A percentile compares a stretch with the other conserved stretches of the same genome.
These are phyloP conservation scores for Scleroderma bovista DNA, from an alignment of 768 basidiomycete species.

Conservation along the genomic window DNA sequence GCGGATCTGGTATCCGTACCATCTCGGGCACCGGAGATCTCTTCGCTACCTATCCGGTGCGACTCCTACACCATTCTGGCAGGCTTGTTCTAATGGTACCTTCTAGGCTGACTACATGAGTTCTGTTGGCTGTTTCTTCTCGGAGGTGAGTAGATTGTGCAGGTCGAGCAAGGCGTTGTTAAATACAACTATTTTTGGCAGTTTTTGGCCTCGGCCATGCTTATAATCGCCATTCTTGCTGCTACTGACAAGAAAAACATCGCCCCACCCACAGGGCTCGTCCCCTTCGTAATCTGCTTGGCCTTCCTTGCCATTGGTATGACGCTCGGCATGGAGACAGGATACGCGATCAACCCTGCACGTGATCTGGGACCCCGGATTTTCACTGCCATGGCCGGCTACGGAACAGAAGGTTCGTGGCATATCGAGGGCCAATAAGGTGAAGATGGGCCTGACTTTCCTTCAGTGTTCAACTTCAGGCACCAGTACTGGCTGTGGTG, in stretches of 20 bases:
- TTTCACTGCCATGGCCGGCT: slow-evolving; percentile 70
- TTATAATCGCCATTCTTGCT: slow-evolving; percentile 50
- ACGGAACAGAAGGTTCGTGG: slow-evolving; percentile 45
- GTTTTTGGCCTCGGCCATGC: slow-evolving; percentile 51
- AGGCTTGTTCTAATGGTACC: slow-evolving; percentile 6
- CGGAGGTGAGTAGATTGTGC: slow-evolving; percentile 30
- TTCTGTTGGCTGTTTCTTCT: slow-evolving; percentile 39
- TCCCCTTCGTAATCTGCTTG: slow-evolving; percentile 52
- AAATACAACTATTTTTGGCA: slow-evolving; percentile 18
- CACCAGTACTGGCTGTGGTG: slow-evolving; percentile 76
- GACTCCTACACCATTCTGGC: slow-evolving; percentile 11
- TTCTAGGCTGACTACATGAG: slow-evolving; percentile 38
- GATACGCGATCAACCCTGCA: slow-evolving; percentile 63
- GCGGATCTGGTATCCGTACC: slow-evolving; percentile 49
- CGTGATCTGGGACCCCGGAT: slow-evolving; percentile 68
- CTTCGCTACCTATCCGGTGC: slow-evolving; percentile 58
- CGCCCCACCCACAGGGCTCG: slow-evolving; percentile 43
- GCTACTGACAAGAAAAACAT: slow-evolving; percentile 49
- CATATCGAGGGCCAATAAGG: background rate
- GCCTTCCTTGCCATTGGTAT: slow-evolving; percentile 53
- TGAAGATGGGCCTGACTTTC: background rate
- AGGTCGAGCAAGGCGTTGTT: background rate
- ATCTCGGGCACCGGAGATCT: slow-evolving; percentile 50
- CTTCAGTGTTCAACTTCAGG: slow-evolving; percentile 21
- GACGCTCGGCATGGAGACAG: slow-evolving; percentile 60